Evolutionary conservation across 2,329 filamentous ascomycete species (phyloP), one percentile per base, ranked within the genome.

Genomic region (Colletotrichum chlorophyti): DNA sequence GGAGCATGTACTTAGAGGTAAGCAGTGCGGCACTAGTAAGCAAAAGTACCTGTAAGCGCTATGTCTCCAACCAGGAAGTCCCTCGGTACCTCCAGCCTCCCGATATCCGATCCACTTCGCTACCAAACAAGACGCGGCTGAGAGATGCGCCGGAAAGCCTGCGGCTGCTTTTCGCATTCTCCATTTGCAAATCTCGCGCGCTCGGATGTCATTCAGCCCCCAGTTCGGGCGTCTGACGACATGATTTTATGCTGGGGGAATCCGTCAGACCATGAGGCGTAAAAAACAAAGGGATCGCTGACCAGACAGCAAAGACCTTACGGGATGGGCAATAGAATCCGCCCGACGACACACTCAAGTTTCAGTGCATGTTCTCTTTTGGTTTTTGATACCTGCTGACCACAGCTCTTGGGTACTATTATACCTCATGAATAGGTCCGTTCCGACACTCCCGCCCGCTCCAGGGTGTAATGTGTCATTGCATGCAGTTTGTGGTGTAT

Each of bases 41-140:
- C 3, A 3, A 4, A 58, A 29, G 58, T 60, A 60, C 40, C 46
- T 34, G 40, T 47, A 32, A 60, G 53, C 46, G 17, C 34, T 26
- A 31, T 8, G 11, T 12, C 17, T 15, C 24, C 23, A 31, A 14
- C 46, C 17, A 29, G 17, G 27, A 35, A 46, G 29, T 27, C 34
- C 34, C 40, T 29, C 12, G 58, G 53, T 60, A 60, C 58, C 21
- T 58, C 27, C 38, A 42, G 14, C 46, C 46, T 40, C 45, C 46
- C n/a, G 37, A 35, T 53, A 43, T 59, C 53, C 46, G 24, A 38
- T 47, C 45, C 34, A 27, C 24, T 27, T 58, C 23, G 27, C 34
- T 57, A n/a, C n/a, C n/a, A n/a, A 60, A 58, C 46, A 31, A 11
- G 32, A 53, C 58, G 53, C 41, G 58, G 53, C 53, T 60, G 53